Base-by-base conservation (phyloP, 495 filamentous ascomycete species). In the Daldinia caldariorum region DNA sequence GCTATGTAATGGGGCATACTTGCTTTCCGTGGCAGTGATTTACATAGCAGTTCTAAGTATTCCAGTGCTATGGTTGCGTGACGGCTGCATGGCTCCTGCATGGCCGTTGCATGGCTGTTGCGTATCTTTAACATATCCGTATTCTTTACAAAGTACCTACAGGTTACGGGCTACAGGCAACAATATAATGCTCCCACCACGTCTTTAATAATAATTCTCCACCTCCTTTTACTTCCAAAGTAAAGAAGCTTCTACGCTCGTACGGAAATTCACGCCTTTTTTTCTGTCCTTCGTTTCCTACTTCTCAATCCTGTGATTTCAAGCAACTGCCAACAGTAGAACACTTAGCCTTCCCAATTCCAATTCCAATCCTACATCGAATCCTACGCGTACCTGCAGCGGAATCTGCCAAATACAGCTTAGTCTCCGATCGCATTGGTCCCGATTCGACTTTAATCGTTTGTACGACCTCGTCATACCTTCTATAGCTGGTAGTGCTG, bases 1-100 rank as follows among this genome's bases (percentile, higher is more conserved):
- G 20, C 43, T 63, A 55, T 45, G 43, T 63, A 69, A 63, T 62
- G 60, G 54, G 47, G 53, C 66, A 37, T 59, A 58, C 60, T 47
- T 26, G 31, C 63, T 51, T 62, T 67, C 60, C 35, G 51, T 53
- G 55, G 39, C 55, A 58, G 49, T 57, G 53, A 41, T 63, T 63
- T 26, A 26, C 26, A 26, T 26, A 26, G 26, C 26, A 26, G 26
- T 26, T 26, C 3, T 26, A 26, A 3, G 26, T 26, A 58, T 56
- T 54, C 66, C 22, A 63, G 61, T 41, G 51, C 45, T 4, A 38
- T 16, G 35, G 54, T 59, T 35, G 45, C 49, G 49, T 26, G 26
- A 26, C 1, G 1, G 26, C 1, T 26, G 26, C 18, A 26, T 31
- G 22, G 18, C 4, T 31, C 16, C 58, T 34, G 55, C 49, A 57